Evolutionary conservation across 1,139 yeast genomes (phyloP).

Genomic region (Blastobotrys elegans): DNA sequence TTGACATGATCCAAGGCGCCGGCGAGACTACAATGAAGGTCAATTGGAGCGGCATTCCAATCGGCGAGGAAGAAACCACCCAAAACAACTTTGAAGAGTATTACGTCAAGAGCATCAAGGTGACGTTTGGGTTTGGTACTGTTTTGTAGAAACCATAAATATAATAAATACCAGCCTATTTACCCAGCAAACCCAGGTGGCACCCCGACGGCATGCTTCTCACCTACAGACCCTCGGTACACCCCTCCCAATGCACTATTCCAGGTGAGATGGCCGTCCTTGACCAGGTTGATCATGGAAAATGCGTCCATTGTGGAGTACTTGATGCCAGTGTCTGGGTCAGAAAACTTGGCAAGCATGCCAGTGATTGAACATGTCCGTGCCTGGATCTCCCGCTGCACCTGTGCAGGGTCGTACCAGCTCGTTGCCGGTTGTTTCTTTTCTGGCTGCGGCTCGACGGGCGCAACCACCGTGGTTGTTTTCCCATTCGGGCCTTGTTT

Average conservation of each 20-base stretch:
- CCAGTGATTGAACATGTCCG: slow-evolving; percentile 69
- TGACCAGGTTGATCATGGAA: slow-evolving; percentile 61
- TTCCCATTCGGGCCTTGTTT: neutral
- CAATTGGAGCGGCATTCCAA: slow-evolving; percentile 82
- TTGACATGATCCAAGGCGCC: slow-evolving; percentile 67
- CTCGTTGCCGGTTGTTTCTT: slow-evolving; percentile 5
- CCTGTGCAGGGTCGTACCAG: slow-evolving; percentile 12
- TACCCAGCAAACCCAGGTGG: slow-evolving; percentile 65
- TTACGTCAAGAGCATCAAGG: slow-evolving; percentile 79
- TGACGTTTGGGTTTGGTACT: slow-evolving; percentile 80
- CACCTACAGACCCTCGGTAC: slow-evolving; percentile 54
- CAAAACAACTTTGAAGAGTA: slow-evolving; percentile 81
- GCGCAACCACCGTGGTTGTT: slow-evolving; percentile 1
- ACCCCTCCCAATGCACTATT: slow-evolving; percentile 63
- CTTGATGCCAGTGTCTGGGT: slow-evolving; percentile 77
- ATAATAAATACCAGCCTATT: slow-evolving; percentile 2
- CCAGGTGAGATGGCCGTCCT: slow-evolving; percentile 69
- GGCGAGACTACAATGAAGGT: slow-evolving; percentile 81
- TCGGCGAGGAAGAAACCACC: slow-evolving; percentile 94
- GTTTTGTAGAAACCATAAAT: slow-evolving; percentile 24
- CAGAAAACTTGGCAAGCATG: slow-evolving; percentile 74
- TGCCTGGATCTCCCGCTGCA: slow-evolving; percentile 12
- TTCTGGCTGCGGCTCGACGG: neutral
- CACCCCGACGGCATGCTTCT: slow-evolving; percentile 76
- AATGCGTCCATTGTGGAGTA: slow-evolving; percentile 79